phyloP scores from a whole-genome alignment of 2,329 filamentous ascomycete genomes.

The Pseudogymnoascus sp. region DNA sequence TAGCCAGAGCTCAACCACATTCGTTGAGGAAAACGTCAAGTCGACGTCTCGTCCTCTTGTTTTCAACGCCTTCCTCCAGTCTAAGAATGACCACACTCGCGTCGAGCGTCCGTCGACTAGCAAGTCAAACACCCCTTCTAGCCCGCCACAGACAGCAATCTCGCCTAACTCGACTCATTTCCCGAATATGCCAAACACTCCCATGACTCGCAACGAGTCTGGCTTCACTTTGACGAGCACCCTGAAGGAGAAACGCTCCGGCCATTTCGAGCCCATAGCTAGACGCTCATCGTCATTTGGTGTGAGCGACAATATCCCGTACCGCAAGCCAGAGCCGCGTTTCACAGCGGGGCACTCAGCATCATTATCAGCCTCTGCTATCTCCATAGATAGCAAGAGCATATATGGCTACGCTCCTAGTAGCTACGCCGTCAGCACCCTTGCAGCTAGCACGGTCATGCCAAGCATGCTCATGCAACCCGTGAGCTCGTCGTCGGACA shows the following conservation, averaged over 20 bases:
- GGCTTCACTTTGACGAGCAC: constrained; percentile 81
- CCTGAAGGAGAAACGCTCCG: constrained; percentile 87
- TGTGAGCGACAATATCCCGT: constrained; percentile 60
- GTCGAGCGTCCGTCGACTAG: constrained; percentile 73
- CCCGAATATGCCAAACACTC: constrained; percentile 61
- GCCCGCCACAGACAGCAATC: constrained; percentile 46
- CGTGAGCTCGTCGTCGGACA: constrained; percentile 69
- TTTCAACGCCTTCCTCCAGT: constrained; percentile 85
- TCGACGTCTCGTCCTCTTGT: constrained; percentile 53
- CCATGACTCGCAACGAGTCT: constrained; percentile 83
- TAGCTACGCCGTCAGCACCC: constrained; percentile 76
- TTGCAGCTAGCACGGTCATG: constrained; percentile 81
- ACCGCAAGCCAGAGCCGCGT: constrained; percentile 64
- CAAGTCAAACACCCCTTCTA: constrained; percentile 54
- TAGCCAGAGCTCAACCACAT: constrained; percentile 79
- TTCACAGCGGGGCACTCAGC: constrained; percentile 60
- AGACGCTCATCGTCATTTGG: constrained; percentile 90
- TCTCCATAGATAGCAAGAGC: constrained; percentile 29
- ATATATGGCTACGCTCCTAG: constrained; percentile 66
- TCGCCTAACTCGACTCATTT: constrained; percentile 76
- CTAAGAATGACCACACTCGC: constrained; percentile 57
- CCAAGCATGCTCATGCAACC: constrained; percentile 74
- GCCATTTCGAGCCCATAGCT: constrained; percentile 70
- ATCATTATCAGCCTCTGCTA: constrained; percentile 62
- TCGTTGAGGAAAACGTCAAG: constrained; percentile 52